Percentiles rank a stretch among this genome's conserved stretches.
These are phyloP conservation scores for Haematococcus lacustris DNA, from an alignment of 139 green algal species.

Conservation along the genomic window DNA sequence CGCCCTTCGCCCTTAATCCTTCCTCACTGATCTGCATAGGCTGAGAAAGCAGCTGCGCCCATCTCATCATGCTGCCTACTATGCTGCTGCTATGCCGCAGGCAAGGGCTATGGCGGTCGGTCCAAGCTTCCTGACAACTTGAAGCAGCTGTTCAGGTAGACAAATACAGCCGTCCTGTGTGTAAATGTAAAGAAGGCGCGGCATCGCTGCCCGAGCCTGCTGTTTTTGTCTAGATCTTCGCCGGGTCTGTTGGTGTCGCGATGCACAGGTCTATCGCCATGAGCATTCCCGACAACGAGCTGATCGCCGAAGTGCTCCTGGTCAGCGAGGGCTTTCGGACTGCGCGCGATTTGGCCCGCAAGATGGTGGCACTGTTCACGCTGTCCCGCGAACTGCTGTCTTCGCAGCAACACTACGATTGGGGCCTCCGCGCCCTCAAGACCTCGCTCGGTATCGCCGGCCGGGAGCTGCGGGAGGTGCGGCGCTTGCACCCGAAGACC, in stretches of 20 bases:
- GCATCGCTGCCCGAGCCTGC: background rate
- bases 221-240: background rate
- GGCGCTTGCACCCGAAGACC: too few species aligned
- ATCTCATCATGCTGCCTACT: too few species aligned
- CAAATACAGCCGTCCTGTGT: background rate
- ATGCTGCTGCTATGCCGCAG: too few species aligned
- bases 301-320: conserved; percentile 70
- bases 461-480: conserved; percentile 44
- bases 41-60: too few species aligned
- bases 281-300: conserved; percentile 67
- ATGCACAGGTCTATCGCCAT: conserved; percentile 63
- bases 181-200: background rate
- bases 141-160: conserved; percentile 73
- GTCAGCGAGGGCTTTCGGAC: conserved; percentile 62
- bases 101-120: conserved; percentile 70
- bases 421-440: conserved; percentile 60
- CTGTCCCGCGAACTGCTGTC: conserved; percentile 59
- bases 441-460: conserved; percentile 53
- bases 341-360: conserved; percentile 46
- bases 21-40: too few species aligned
- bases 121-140: conserved; percentile 83
- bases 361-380: conserved; percentile 59
- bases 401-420: conserved; percentile 77
- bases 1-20: too few species aligned
- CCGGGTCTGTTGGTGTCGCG: background rate